phyloP scores from a whole-genome alignment of 441 rosid species.

The Brassica hybrid region DNA sequence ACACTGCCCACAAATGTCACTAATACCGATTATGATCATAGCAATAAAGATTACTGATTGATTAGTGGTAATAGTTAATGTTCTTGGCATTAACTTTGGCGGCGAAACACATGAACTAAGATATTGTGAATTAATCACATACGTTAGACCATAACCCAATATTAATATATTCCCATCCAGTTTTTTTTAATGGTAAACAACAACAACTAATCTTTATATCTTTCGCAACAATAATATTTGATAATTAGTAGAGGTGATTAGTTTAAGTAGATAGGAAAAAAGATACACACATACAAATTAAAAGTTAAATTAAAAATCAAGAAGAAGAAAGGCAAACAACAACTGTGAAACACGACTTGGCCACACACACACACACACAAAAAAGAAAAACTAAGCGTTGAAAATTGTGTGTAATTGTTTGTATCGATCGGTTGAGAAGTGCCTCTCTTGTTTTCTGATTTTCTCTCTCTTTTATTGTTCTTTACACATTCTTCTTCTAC shows the following conservation, averaged over 20 bases:
- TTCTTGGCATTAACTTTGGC: conserved; percentile 14
- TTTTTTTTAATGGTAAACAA: conserved; percentile 29
- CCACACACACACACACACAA: conserved; percentile 21
- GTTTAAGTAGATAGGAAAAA: conserved; percentile 45
- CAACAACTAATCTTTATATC: conserved; percentile 24
- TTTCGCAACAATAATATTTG: not conserved
- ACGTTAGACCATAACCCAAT: conserved; percentile 37
- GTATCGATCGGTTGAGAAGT: conserved; percentile 70
- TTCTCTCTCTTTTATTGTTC: conserved; percentile 13
- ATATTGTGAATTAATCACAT: conserved; percentile 41
- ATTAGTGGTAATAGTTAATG: conserved; percentile 14
- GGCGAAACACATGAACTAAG: conserved; percentile 28
- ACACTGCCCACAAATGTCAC: conserved; percentile 17
- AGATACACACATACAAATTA: not conserved
- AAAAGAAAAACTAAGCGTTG: conserved; percentile 52
- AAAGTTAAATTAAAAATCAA: not conserved
- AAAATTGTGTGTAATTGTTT: conserved; percentile 50
- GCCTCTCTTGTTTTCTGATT: conserved; percentile 54
- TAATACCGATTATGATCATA: conserved; percentile 2
- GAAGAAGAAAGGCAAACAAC: conserved; percentile 32
- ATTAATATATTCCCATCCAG: conserved; percentile 8
- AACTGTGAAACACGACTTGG: conserved; percentile 40
- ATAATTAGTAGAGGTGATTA: conserved; percentile 32
- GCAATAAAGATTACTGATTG: not conserved
- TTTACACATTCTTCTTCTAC: conserved; percentile 14